Evolutionary conservation across 805 yeast species (phyloP), one percentile per base, ranked within the genome.

Genomic region (Ogataea pilisensis): DNA sequence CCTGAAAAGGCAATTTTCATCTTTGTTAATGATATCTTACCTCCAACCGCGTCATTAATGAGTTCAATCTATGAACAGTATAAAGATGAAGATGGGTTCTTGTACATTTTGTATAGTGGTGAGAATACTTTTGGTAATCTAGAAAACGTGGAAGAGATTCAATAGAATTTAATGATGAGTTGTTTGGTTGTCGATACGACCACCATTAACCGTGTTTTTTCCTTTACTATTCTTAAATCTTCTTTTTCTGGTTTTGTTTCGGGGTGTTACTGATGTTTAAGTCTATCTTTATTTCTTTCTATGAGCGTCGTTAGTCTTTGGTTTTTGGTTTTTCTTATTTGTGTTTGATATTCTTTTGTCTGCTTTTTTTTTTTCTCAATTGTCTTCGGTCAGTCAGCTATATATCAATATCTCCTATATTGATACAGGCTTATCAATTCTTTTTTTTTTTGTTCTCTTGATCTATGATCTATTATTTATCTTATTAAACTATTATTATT

Each of bases 1-100:
- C 85, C 96, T 22, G 99, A 93, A 65, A 90, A 91, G 81, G 99
- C 99, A 33, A 91, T 93, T 50, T 93, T 93, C 66, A 89, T 93
- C 51, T 93, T 93, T 64, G 96, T 93, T 49, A 91, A 93, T 61
- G 99, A 93, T 63, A 89, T 93, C 42, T 75, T 93, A 53, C 99
- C 99, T 9, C 98, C 98, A 35, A 93, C 99, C 3, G 97, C 98
- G 17, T 95, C 98, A 14, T 76, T 93, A 52, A 88, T 93, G 93
- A 84, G 95, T 55, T 77, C 93, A 19, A 85, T 93, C 49, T 93
- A 93, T 61, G 95, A 90, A 57, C 97, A 93, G 65, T 96, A 93
- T 67, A 89, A 89, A 69, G 99, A 93, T 61, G 91, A 91, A 60
- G 99, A 93, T 63, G 99, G 99, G 28, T 93, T 93, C 66, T 78